Evolutionary conservation across 2,329 filamentous ascomycete species (phyloP), one percentile per base, ranked within the genome.

Genomic region (Arthrobotrys conoides): DNA sequence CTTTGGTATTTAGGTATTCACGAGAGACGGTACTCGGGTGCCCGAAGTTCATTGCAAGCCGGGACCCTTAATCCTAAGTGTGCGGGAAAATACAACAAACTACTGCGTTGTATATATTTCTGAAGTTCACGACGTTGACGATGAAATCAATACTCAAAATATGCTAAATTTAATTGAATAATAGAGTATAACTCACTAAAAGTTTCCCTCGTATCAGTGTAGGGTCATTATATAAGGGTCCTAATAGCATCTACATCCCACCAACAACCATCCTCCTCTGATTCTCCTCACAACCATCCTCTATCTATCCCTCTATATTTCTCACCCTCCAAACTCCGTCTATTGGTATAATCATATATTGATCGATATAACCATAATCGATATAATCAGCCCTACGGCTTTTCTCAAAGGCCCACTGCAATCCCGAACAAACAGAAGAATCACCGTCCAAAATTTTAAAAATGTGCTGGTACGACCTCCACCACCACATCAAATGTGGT

Each of bases 401-500:
- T n/a, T n/a, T n/a, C n/a, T n/a, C n/a, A n/a, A n/a, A n/a, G n/a
- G n/a, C n/a, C n/a, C n/a, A n/a, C n/a, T n/a, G n/a, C n/a, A n/a
- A n/a, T n/a, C n/a, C n/a, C n/a, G n/a, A n/a, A n/a, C n/a, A n/a
- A n/a, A n/a, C n/a, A n/a, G n/a, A n/a, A n/a, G n/a, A n/a, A n/a
- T n/a, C n/a, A n/a, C n/a, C n/a, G n/a, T n/a, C n/a, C n/a, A n/a
- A n/a, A n/a, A n/a, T n/a, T n/a, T 14, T 10, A 1, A 59, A 30
- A 18, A 76, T 76, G 71, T 76, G 71, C 65, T 70, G 46, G 44
- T 76, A 69, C 46, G 36, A 6, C 20, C 48, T 65, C 0, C 55
- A 55, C 4, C 14, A 46, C 22, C 20, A 69, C 20, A 20, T 48
- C 2, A 0, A n/a, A 14, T 76, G 71, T n/a, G 46, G 27, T 6